phyloP scores from a whole-genome alignment of 768 basidiomycete species.

The Termitomyces sp. region DNA sequence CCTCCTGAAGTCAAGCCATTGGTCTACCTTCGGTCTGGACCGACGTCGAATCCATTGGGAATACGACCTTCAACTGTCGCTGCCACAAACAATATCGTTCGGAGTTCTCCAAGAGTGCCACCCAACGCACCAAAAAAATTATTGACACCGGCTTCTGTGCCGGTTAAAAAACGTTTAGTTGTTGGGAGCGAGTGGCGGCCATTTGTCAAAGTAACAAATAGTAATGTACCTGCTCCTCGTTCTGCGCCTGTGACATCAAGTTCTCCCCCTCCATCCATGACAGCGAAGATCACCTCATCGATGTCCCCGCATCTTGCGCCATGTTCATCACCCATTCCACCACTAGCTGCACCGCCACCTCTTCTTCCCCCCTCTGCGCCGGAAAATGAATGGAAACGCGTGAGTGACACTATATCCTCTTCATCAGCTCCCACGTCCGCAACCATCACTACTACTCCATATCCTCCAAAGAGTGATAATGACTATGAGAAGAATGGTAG shows the following conservation, averaged over 20 bases:
- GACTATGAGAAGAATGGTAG: neutral
- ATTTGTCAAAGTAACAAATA: conserved; percentile 18
- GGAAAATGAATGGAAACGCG: conserved; percentile 26
- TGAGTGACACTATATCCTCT: conserved; percentile 8
- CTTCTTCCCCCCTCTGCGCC: neutral
- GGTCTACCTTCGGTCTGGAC: conserved; percentile 33
- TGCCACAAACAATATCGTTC: neutral
- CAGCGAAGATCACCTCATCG: neutral
- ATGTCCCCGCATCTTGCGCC: conserved; percentile 17
- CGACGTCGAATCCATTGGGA: conserved; percentile 46
- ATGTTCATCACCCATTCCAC: conserved; percentile 21
- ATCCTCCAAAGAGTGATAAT: neutral
- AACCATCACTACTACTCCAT: neutral
- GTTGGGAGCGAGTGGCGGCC: conserved; percentile 52
- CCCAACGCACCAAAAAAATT: conserved; percentile 18
- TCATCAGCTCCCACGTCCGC: neutral
- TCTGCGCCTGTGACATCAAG: conserved; percentile 12
- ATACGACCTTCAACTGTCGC: conserved; percentile 40
- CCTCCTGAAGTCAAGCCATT: conserved; percentile 31
- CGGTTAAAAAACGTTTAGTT: conserved; percentile 32
- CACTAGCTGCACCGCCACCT: conserved; percentile 14
- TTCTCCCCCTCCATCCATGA: conserved; percentile 10
- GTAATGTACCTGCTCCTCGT: conserved; percentile 8
- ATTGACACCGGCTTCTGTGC: conserved; percentile 9
- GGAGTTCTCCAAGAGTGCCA: neutral